Base-by-base conservation (phyloP, 225 moss, liverwort and hornwort species). In the Pseudoscleropodium purum region DNA sequence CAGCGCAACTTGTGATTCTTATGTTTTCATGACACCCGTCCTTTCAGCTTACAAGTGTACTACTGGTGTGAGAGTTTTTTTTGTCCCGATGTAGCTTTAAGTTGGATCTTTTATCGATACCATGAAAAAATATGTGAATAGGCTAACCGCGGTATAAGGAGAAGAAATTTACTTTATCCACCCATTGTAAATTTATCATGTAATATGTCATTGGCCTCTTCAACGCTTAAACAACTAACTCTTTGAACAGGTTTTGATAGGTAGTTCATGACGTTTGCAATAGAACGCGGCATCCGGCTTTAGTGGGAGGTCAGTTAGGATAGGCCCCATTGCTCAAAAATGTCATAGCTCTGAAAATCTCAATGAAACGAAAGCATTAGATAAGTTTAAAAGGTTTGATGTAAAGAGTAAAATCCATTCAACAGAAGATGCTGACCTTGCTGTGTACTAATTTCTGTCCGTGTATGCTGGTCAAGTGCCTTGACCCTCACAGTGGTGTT, bases 1-100 rank as follows among this genome's bases (percentile, higher is more conserved):
- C 94, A 99, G 75, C 94, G 99, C 86, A 99, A 99, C 88, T 90
- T 99, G 87, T 99, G 92, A 97, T 76, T 72, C 87, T 86, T 59
- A 26, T 29, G 30, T 62, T 29, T 80, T 51, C 26, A 27, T 72
- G 34, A 77, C n/a, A 62, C 31, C 31, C 23, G 36, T 36, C 75
- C 27, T 84, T 61, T 66, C 75, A 65, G 68, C n/a, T 49, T 87
- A 37, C 56, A 65, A 41, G 36, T 66, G n/a, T 21, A 72, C 59
- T 82, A 27, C 36, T 83, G 63, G 51, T 70, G 61, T 49, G 49
- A 83, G 63, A 72, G 30, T 23, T 11, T 51, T 77, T 57, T 33
- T 21, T 37, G 30, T 74, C 8, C 29, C 33, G 12, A 47, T 83
- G 31, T 45, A 77, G 61, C 54, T 69, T 61, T 23, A 54, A 64